Conservation (phyloP, 345 rosid species). For the Gossypium longicalyx region DNA sequence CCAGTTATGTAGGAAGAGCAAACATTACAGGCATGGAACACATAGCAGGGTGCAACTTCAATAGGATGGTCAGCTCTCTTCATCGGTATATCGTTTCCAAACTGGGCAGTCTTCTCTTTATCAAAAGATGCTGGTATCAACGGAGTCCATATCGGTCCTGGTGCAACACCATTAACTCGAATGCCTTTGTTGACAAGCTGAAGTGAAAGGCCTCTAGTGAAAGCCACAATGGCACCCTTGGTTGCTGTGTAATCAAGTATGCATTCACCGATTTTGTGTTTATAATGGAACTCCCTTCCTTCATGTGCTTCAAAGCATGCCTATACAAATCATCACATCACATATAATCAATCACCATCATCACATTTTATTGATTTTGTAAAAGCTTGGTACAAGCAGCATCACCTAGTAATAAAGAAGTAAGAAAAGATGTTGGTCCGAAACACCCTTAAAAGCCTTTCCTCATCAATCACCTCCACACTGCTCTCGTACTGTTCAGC, state of each 20-base stretch:
- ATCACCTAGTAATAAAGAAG: constrained; percentile 49
- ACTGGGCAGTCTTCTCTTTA: constrained; percentile 40
- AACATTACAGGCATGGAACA: constrained; percentile 67
- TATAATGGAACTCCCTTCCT: constrained; percentile 65
- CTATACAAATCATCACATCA: constrained; percentile 17
- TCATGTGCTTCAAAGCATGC: constrained; percentile 75
- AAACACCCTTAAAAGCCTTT: constrained; percentile 61
- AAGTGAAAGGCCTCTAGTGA: constrained; percentile 67
- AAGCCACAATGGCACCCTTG: constrained; percentile 73
- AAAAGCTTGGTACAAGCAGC: no score
- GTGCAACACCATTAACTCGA: constrained; percentile 71
- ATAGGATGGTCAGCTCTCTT: constrained; percentile 74
- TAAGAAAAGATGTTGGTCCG: constrained; percentile 66
- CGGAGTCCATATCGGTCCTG: constrained; percentile 87
- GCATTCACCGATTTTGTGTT: constrained; percentile 71
- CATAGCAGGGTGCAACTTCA: constrained; percentile 66
- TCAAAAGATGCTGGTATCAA: constrained; percentile 55
- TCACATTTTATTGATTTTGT: no score
- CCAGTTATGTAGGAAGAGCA: constrained; percentile 83
- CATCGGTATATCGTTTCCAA: constrained; percentile 63
- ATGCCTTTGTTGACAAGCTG: constrained; percentile 56
- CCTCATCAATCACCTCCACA: constrained; percentile 67
- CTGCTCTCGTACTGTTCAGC: constrained; percentile 56
- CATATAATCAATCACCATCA: no score
- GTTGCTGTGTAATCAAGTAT: constrained; percentile 69